These are phyloP conservation scores for Gryganskiella cystojenkinii DNA, from an alignment of 192 early-diverging fungal species.

Conservation along the genomic window DNA sequence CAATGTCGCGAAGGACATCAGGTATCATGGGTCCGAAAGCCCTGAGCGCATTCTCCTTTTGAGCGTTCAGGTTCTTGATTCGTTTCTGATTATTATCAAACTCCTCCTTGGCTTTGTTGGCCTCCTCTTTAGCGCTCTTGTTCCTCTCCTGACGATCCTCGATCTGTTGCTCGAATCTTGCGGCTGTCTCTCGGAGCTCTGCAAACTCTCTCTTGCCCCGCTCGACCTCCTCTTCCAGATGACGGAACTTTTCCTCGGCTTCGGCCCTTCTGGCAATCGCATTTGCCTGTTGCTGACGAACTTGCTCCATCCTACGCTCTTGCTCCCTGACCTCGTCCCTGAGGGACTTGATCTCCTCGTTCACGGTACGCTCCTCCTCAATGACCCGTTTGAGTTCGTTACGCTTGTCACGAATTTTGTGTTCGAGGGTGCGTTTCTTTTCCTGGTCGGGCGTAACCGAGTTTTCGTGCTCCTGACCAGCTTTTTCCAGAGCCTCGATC, in stretches of 20 bases:
- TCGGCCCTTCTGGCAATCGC: slow-evolving; percentile 45
- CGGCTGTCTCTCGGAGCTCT: slow-evolving; percentile 5
- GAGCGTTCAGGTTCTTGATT: slow-evolving; percentile 64
- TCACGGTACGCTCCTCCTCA: slow-evolving; percentile 58
- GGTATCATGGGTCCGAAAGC: slow-evolving; percentile 79
- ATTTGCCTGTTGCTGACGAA: slow-evolving; percentile 30
- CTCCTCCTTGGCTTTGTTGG: slow-evolving; percentile 25
- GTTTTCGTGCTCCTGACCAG: slow-evolving; percentile 42
- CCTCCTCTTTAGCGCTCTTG: background rate
- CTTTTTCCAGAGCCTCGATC: slow-evolving; percentile 49
- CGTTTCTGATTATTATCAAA: slow-evolving; percentile 10
- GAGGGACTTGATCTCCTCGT: slow-evolving; percentile 49
- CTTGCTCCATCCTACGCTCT: slow-evolving; percentile 61
- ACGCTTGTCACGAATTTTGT: slow-evolving; percentile 57
- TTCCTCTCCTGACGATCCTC: slow-evolving; percentile 6
- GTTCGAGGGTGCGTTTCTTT: slow-evolving; percentile 56
- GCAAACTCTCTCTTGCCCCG: slow-evolving; percentile 38
- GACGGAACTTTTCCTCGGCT: slow-evolving; percentile 53
- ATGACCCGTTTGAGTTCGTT: slow-evolving; percentile 50
- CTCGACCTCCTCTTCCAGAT: slow-evolving; percentile 49
- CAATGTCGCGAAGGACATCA: slow-evolving; percentile 67
- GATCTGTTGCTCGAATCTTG: slow-evolving; percentile 5
- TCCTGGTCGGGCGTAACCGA: slow-evolving; percentile 60
- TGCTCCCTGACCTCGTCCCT: slow-evolving; percentile 53
- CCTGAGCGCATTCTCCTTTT: slow-evolving; percentile 72